Evolutionary conservation across 371 early-diverging fungal genomes (phyloP).

Genomic region (Choanephora cucurbitarum): DNA sequence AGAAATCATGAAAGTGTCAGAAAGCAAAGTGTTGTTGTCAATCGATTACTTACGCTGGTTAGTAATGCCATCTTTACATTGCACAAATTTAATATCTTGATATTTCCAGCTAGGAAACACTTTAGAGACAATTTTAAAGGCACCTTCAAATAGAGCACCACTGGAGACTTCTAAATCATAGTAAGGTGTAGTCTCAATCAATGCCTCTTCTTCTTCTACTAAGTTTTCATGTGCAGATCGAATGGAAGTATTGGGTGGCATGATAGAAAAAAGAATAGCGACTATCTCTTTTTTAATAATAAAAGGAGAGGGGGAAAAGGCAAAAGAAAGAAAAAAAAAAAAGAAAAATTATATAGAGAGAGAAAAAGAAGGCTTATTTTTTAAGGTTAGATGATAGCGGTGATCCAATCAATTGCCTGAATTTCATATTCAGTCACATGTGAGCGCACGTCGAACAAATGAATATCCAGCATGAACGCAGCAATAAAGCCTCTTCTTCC

Average conservation of each 20-base stretch:
- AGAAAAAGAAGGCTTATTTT: constrained; percentile 1
- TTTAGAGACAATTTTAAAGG: constrained; percentile 53
- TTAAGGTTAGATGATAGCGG: background rate
- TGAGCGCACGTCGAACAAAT: background rate
- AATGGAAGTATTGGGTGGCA: constrained; percentile 21
- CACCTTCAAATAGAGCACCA: constrained; percentile 65
- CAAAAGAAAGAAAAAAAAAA: background rate
- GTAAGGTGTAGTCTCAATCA: constrained; percentile 51
- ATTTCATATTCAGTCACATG: background rate
- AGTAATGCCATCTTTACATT: constrained; percentile 93
- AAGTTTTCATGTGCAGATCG: constrained; percentile 4
- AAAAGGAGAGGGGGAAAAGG: constrained; percentile 4
- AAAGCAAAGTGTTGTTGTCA: background rate
- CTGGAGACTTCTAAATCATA: constrained; percentile 57
- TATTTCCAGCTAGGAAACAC: constrained; percentile 79
- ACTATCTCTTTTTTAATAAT: no score
- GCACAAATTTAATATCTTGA: constrained; percentile 61
- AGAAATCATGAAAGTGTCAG: no score
- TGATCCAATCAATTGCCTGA: constrained; percentile 6
- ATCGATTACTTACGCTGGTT: constrained; percentile 86
- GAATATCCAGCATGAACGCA: background rate
- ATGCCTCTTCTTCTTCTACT: constrained; percentile 21
- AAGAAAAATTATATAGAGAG: constrained; percentile 1
- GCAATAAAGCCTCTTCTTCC: background rate
- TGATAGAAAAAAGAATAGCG: background rate